Conservation (phyloP, 306 rosid species). For the Cicer chorassanicum region DNA sequence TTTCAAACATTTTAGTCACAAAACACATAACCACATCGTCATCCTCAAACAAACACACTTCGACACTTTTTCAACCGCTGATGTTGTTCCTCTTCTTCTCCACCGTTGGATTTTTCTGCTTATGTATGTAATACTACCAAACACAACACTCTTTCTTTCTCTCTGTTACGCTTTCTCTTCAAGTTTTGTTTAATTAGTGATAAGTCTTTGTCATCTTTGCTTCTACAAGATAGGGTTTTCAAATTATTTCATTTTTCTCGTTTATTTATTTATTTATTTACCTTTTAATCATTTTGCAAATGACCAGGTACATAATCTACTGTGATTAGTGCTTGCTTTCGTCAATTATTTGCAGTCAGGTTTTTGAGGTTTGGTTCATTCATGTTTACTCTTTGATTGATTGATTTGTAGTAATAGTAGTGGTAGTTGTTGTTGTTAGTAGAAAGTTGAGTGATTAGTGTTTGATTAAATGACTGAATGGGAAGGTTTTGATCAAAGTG, state of each 20-base stretch:
- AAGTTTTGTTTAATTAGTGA: slow-evolving; percentile 25
- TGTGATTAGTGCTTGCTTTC: slow-evolving; percentile 22
- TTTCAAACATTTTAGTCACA: too few relatives aligned
- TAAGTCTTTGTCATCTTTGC: slow-evolving; percentile 31
- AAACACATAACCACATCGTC: slow-evolving; percentile 36
- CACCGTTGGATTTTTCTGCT: slow-evolving; percentile 21
- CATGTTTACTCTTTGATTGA: background rate
- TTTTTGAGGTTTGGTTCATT: slow-evolving; percentile 14
- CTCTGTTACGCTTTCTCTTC: background rate
- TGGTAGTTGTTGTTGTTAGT: background rate
- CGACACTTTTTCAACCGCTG: slow-evolving; percentile 38
- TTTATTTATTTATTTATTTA: background rate
- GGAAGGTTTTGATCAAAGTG: slow-evolving; percentile 60
- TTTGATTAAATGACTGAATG: slow-evolving; percentile 52
- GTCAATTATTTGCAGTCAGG: slow-evolving; percentile 25
- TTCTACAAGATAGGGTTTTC: slow-evolving; percentile 48
- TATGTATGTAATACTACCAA: background rate
- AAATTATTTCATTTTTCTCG: background rate
- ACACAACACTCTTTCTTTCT: background rate
- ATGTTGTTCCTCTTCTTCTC: slow-evolving; percentile 28
- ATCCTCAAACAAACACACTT: slow-evolving; percentile 22
- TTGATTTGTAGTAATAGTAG: slow-evolving; percentile 1
- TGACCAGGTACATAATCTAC: slow-evolving; percentile 45
- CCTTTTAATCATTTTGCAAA: slow-evolving; percentile 3
- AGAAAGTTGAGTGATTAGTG: slow-evolving; percentile 24